Percentiles rank a stretch among this genome's conserved stretches.
These are phyloP conservation scores for Fusarium musae DNA, from an alignment of 2,329 filamentous ascomycete genomes.

Conservation along the genomic window DNA sequence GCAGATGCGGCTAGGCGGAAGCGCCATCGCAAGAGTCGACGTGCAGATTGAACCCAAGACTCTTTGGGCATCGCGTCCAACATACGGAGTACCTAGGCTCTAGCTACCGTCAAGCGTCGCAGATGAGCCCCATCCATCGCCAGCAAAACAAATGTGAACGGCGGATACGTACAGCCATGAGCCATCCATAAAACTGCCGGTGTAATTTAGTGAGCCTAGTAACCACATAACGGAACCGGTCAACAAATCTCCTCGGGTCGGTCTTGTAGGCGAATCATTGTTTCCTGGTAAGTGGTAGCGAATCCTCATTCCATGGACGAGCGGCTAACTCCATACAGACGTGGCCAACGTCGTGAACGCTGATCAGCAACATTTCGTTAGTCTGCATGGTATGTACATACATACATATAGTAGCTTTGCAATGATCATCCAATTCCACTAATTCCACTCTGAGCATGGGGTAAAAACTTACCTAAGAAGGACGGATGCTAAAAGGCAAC, in stretches of 20 bases:
- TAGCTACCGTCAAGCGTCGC: constrained; percentile 9
- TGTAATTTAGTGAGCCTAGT: constrained; percentile 21
- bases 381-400: background rate
- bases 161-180: background rate
- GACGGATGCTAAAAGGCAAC: background rate
- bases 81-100: background rate
- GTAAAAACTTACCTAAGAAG: constrained; percentile 25
- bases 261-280: constrained; percentile 11
- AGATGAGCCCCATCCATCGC: constrained; percentile 22
- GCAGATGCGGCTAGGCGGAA: constrained; percentile 43
- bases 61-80: constrained; percentile 31
- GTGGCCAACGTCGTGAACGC: constrained; percentile 12
- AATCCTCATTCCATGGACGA: constrained; percentile 18
- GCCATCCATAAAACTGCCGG: constrained; percentile 9
- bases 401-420: background rate
- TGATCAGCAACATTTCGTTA: constrained; percentile 18
- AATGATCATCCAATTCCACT: constrained; percentile 28
- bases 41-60: constrained; percentile 33
- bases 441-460: constrained; percentile 27
- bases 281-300: constrained; percentile 3
- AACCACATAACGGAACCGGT: constrained; percentile 1
- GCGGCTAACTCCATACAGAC: background rate
- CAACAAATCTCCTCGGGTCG: constrained; percentile 7
- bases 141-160: constrained; percentile 16
- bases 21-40: constrained; percentile 37